A percentile compares a stretch with the other conserved stretches of the same genome.
Conservation (phyloP, 768 basidiomycete genomes). For the Lepiota subincarnata region DNA sequence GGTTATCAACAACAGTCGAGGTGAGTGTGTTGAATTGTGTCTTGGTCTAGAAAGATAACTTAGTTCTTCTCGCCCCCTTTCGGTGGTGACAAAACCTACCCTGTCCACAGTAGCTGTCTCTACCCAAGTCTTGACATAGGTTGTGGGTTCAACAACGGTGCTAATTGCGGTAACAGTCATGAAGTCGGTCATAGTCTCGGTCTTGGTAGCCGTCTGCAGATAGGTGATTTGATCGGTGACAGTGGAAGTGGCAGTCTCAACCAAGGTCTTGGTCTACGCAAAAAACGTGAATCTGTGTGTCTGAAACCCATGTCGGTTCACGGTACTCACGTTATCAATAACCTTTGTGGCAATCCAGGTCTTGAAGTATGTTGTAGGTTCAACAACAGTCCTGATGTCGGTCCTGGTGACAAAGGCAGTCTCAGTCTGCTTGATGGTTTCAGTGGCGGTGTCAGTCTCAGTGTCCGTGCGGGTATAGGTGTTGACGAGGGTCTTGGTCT, state of each 20-base stretch:
- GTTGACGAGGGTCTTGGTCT: slow-evolving; percentile 53
- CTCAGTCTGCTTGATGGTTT: slow-evolving; percentile 46
- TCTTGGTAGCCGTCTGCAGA: slow-evolving; percentile 53
- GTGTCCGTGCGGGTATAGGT: slow-evolving; percentile 49
- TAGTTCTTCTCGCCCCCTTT: neutral
- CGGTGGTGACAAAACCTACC: slow-evolving; percentile 28
- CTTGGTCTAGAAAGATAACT: slow-evolving; percentile 39
- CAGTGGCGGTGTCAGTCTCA: slow-evolving; percentile 42
- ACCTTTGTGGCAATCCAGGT: slow-evolving; percentile 51
- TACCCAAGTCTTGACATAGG: slow-evolving; percentile 48
- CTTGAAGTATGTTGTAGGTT: slow-evolving; percentile 55
- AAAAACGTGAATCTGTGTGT: neutral
- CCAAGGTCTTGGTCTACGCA: slow-evolving; percentile 50
- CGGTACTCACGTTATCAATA: slow-evolving; percentile 52
- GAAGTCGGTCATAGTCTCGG: slow-evolving; percentile 49
- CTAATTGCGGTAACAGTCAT: slow-evolving; percentile 49
- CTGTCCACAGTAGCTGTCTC: slow-evolving; percentile 56
- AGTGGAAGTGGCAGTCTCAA: slow-evolving; percentile 46
- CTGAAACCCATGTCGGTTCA: neutral
- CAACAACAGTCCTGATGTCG: slow-evolving; percentile 45
- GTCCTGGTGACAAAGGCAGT: slow-evolving; percentile 56
- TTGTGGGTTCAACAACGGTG: slow-evolving; percentile 56
- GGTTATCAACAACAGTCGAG: slow-evolving; percentile 44
- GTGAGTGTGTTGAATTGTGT: slow-evolving; percentile 56
- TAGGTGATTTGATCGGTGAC: slow-evolving; percentile 51